phyloP scores from a whole-genome alignment of 2,329 filamentous ascomycete genomes.

The Xylaria sp. region DNA sequence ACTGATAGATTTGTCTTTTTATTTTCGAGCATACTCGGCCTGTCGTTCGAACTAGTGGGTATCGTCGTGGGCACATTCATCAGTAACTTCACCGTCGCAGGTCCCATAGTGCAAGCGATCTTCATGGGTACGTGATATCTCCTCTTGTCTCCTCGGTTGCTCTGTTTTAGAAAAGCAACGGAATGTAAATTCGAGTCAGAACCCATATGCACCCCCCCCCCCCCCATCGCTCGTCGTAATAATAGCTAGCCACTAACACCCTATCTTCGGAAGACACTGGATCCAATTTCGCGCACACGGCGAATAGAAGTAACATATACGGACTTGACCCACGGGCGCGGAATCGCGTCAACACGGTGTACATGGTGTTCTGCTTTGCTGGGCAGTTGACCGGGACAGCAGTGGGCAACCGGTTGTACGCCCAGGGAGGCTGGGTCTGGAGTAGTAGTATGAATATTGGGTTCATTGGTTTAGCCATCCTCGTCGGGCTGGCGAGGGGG shows the following conservation, averaged over 20 bases:
- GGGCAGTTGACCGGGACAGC: constrained; percentile 79
- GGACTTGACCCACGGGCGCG: constrained; percentile 75
- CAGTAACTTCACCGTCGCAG: constrained; percentile 73
- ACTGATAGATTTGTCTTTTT: constrained; percentile 77
- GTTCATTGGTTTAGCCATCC: constrained; percentile 52
- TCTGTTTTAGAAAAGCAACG: neutral
- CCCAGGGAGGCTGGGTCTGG: constrained; percentile 62
- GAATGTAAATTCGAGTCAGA: neutral
- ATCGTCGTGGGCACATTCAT: constrained; percentile 76
- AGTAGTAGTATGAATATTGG: constrained; percentile 58
- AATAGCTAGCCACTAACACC: constrained; percentile 1
- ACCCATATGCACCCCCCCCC: too few species aligned
- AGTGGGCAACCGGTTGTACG: constrained; percentile 65
- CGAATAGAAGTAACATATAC: constrained; percentile 77
- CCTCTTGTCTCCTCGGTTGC: neutral
- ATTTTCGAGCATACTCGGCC: constrained; percentile 72
- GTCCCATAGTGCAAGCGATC: constrained; percentile 73
- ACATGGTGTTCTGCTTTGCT: constrained; percentile 80
- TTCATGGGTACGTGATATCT: constrained; percentile 32
- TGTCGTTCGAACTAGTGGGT: constrained; percentile 68
- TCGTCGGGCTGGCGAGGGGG: constrained; percentile 53
- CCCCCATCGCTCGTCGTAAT: constrained; percentile 49
- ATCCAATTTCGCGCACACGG: constrained; percentile 77
- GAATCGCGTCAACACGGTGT: constrained; percentile 83
- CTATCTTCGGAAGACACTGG: constrained; percentile 73